These are phyloP conservation scores for Athelia psychrophila DNA, from an alignment of 1,284 basidiomycete species.

Conservation along the genomic window DNA sequence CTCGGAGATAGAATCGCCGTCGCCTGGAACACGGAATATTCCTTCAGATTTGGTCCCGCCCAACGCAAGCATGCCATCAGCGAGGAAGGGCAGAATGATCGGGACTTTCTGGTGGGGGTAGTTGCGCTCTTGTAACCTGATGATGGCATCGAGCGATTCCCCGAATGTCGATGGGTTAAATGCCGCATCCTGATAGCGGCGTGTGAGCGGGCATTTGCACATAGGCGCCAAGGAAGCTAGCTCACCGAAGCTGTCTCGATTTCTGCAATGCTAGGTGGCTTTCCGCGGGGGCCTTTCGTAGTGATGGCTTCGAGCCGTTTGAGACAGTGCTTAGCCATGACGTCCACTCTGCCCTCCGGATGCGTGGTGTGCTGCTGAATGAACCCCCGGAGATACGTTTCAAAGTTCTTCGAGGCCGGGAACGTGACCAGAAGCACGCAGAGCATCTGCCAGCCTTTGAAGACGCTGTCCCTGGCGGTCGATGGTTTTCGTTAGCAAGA, in stretches of 20 bases:
- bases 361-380: constrained; percentile 66
- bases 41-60: constrained; percentile 84
- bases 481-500: neutral
- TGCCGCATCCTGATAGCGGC: constrained; percentile 67
- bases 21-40: constrained; percentile 89
- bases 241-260: constrained; percentile 85
- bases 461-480: constrained; percentile 67
- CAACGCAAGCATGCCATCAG: constrained; percentile 85
- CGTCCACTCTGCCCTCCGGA: constrained; percentile 73
- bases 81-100: constrained; percentile 88
- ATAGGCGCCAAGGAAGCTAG: constrained; percentile 8
- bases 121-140: constrained; percentile 78
- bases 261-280: constrained; percentile 75
- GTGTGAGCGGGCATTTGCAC: constrained; percentile 1
- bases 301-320: constrained; percentile 69
- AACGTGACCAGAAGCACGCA: constrained; percentile 87
- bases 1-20: constrained; percentile 81
- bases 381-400: constrained; percentile 76
- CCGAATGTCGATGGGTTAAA: constrained; percentile 94
- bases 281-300: constrained; percentile 80
- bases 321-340: constrained; percentile 88
- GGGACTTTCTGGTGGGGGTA: constrained; percentile 85
- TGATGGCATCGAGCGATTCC: constrained; percentile 80
- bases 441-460: constrained; percentile 89
- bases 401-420: constrained; percentile 89